phyloP scores from a whole-genome alignment of 164 flowering plant genomes.

The Nelumbo lutea region DNA sequence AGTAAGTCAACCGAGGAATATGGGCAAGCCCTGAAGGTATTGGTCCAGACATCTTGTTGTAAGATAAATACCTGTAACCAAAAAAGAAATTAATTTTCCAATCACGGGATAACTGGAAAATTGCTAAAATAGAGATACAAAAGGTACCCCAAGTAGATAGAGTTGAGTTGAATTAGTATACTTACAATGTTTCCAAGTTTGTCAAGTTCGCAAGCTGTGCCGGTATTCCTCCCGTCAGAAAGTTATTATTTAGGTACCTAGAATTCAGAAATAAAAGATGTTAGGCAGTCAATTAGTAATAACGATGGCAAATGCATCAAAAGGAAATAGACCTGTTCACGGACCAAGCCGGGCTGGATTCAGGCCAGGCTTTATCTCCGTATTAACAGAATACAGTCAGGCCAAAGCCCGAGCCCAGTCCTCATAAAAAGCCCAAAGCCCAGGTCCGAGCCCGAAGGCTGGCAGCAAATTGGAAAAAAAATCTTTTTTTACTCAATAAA shows the following conservation, averaged over 20 bases:
- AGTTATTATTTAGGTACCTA: conserved; percentile 84
- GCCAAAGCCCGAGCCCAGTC: too few species aligned
- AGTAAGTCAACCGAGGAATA: conserved; percentile 67
- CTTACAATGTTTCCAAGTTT: conserved; percentile 86
- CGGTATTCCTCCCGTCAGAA: conserved; percentile 89
- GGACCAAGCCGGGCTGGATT: too few species aligned
- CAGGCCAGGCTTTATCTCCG: too few species aligned
- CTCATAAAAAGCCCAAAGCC: too few species aligned
- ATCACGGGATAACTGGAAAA: not conserved
- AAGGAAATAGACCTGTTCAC: too few species aligned
- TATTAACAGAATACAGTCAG: too few species aligned
- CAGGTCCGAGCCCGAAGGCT: too few species aligned
- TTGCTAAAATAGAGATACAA: not conserved
- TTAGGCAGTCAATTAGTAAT: too few species aligned
- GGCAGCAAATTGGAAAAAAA: too few species aligned
- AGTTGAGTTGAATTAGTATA: not conserved
- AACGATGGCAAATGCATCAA: too few species aligned
- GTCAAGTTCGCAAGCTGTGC: conserved; percentile 86
- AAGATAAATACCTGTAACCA: conserved; percentile 66
- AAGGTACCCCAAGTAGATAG: not conserved
- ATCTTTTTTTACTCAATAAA: too few species aligned
- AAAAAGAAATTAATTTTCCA: conserved; percentile 15
- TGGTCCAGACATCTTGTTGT: conserved; percentile 86
- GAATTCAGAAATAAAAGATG: conserved; percentile 8
- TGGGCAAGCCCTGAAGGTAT: conserved; percentile 73